Evolutionary conservation across 169 alveolate species (phyloP), one percentile per base, ranked within the genome.

Genomic region (Plasmodium yoelii): DNA sequence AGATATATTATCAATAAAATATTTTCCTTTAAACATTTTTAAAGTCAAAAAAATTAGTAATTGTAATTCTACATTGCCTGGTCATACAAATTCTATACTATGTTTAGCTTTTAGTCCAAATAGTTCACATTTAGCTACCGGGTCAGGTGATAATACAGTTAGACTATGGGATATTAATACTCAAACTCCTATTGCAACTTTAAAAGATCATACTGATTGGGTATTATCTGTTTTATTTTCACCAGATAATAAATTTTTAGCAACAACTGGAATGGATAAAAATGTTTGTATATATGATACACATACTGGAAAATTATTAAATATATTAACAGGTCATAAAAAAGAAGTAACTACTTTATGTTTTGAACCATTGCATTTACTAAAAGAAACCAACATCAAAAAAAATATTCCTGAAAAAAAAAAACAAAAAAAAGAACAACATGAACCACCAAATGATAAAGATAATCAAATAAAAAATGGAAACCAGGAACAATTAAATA

Each of bases 101-200:
- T 94, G 97, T 73, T 88, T 95, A 57, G 95, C 97, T 24, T 97
- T 97, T 88, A 97, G 99, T 56, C 98, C 99, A 8, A 97, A 97
- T 74, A 96, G 99, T 28, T 93, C 94, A 49, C 86, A 93, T 19
- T 84, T 98, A 28, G 99, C 99, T 10, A 94, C 98, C 0, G 99
- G 99, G 1, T 96, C 99, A 22, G 99, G 99, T 44, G 99, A 98
- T 88, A 93, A 97, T 12, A 95, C 98, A 9, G 96, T 97, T 34
- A 92, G 98, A 59, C 90, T 97, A 57, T 98, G 99, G 99, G 99
- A 97, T 88, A 93, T 98, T 69, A 71, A 93, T 55, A 97, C 99
- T 4, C 98, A 96, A 73, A 97, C 99, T 4, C 99, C 99, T 1
- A 94, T 96, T 63, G 93, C 93, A 39, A 94, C 98, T 13, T 86